Conservation (phyloP, 2,329 filamentous ascomycete species). For the Pseudogymnoascus pannorum region DNA sequence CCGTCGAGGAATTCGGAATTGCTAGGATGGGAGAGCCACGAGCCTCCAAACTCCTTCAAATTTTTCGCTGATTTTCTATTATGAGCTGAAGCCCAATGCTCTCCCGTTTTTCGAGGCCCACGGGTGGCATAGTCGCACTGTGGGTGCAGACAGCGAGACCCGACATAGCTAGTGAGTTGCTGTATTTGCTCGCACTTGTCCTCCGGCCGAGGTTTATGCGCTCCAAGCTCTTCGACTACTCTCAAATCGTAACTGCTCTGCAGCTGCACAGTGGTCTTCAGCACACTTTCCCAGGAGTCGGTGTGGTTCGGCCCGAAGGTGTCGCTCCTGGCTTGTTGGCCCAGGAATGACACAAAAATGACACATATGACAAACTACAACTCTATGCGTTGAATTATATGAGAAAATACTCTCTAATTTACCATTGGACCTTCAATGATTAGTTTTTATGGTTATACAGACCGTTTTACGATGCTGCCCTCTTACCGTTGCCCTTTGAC, state of each 20-base stretch:
- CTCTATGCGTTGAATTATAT: constrained; percentile 9
- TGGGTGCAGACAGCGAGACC: not conserved
- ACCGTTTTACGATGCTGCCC: too few species aligned
- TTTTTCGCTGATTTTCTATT: too few species aligned
- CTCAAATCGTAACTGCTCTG: constrained; percentile 8
- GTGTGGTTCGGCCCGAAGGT: constrained; percentile 8
- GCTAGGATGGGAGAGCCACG: constrained; percentile 9
- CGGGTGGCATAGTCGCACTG: not conserved
- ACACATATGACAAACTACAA: constrained; percentile 7
- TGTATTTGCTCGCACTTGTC: not conserved
- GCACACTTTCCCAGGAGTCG: not conserved
- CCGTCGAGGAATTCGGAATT: constrained; percentile 15
- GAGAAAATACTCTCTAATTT: constrained; percentile 42
- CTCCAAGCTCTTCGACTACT: constrained; percentile 2
- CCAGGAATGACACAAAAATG: constrained; percentile 8
- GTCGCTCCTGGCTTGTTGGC: not conserved
- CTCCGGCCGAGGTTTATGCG: not conserved
- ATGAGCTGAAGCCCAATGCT: not conserved
- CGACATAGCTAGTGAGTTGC: not conserved
- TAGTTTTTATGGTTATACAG: constrained; percentile 20
- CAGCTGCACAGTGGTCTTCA: constrained; percentile 4
- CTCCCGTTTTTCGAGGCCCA: not conserved
- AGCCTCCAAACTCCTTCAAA: constrained; percentile 14
- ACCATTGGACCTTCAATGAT: constrained; percentile 42
- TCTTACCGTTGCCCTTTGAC: too few species aligned